Evolutionary conservation across 106 monocot genomes (phyloP).

Genomic region (Acorus calamus): DNA sequence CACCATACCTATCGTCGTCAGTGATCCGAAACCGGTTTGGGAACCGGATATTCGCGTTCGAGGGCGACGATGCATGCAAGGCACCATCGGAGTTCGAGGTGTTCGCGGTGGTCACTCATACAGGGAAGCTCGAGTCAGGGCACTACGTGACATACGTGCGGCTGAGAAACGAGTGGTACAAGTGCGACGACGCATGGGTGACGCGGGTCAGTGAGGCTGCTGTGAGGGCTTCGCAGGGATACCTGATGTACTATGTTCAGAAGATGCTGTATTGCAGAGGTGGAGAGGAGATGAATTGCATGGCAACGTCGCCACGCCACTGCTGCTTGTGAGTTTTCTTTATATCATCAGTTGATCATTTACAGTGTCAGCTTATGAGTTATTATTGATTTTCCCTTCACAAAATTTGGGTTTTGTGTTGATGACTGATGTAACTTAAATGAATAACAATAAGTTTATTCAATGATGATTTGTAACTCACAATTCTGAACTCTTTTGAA

Average conservation of each 20-base stretch:
- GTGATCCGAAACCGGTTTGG: slow-evolving; percentile 39
- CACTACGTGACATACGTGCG: slow-evolving; percentile 56
- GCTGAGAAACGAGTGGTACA: slow-evolving; percentile 45
- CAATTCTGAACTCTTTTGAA: too few relatives aligned
- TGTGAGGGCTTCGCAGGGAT: slow-evolving; percentile 41
- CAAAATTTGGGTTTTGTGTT: too few relatives aligned
- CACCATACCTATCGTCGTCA: slow-evolving; percentile 52
- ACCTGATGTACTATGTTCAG: slow-evolving; percentile 56
- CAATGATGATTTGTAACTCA: too few relatives aligned
- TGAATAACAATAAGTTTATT: too few relatives aligned
- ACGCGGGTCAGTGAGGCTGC: slow-evolving; percentile 35
- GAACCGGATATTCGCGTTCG: slow-evolving; percentile 45
- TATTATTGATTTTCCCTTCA: too few relatives aligned
- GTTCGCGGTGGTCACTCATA: slow-evolving; percentile 60
- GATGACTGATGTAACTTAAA: too few relatives aligned
- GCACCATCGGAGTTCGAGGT: slow-evolving; percentile 52
- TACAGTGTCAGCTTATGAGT: too few relatives aligned
- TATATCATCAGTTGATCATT: too few relatives aligned
- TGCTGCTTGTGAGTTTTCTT: too few relatives aligned
- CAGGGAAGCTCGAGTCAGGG: slow-evolving; percentile 43
- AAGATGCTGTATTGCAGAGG: slow-evolving; percentile 24
- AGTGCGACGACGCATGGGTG: slow-evolving; percentile 68
- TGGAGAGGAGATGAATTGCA: slow-evolving; percentile 5
- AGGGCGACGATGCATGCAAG: slow-evolving; percentile 27
- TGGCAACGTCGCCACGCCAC: slow-evolving; percentile 1